Conservation (phyloP, 192 early-diverging fungal genomes). For the Entomortierella chlamydospora region DNA sequence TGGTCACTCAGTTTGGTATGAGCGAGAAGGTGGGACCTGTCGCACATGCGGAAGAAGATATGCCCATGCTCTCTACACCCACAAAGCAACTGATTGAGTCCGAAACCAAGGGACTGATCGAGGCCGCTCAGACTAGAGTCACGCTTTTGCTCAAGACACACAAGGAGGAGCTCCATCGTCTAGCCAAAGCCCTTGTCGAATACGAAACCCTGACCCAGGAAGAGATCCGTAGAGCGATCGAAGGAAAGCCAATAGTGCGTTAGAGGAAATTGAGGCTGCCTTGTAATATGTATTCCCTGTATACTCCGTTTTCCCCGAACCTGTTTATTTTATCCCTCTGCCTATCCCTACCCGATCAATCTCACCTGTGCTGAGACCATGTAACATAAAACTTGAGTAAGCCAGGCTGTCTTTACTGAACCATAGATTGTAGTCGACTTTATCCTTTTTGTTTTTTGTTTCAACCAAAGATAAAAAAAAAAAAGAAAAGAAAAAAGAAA, state of each 20-base stretch:
- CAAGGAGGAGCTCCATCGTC: conserved; percentile 87
- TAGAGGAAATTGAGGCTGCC: neutral
- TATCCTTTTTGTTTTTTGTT: no score
- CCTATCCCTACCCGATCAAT: no score
- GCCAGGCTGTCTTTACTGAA: no score
- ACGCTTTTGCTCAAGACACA: conserved; percentile 77
- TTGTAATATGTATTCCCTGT: neutral
- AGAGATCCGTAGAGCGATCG: conserved; percentile 84
- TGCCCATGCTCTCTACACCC: conserved; percentile 71
- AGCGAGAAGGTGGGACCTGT: conserved; percentile 92
- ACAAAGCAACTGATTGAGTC: conserved; percentile 88
- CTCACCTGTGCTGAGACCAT: neutral
- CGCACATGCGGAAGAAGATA: conserved; percentile 81
- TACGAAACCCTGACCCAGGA: conserved; percentile 93
- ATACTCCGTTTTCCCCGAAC: neutral
- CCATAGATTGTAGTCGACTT: no score
- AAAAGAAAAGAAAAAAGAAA: no score
- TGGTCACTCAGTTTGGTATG: conserved; percentile 97
- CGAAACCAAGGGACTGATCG: conserved; percentile 84
- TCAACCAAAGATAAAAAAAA: no score
- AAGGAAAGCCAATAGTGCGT: conserved; percentile 70
- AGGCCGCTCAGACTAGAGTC: conserved; percentile 80
- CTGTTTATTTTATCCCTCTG: neutral
- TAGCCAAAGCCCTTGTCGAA: conserved; percentile 94
- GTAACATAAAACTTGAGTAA: neutral